Base-by-base conservation (phyloP, 2,329 filamentous ascomycete species). In the Alternaria brassicicola region DNA sequence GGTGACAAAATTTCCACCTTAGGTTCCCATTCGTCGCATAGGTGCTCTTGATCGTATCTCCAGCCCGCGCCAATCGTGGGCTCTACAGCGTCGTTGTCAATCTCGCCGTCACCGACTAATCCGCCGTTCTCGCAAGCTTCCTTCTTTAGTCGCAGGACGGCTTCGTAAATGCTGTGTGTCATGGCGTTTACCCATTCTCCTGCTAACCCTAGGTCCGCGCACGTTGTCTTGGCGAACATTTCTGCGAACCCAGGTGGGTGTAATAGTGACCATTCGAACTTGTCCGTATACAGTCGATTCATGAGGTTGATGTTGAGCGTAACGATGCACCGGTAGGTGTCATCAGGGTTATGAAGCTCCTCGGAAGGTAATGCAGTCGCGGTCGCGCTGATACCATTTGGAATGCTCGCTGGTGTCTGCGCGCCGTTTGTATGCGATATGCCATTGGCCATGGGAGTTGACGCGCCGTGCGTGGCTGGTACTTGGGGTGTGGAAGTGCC, bases 111-210 rank as follows among this genome's bases (percentile, higher is more conserved):
- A 17, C 84, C 88, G 15, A 97, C 88, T 7, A 97, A 80, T 1
- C 93, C 93, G 35, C 92, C 93, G 36, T 92, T 92, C 76, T 98
- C 95, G 71, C 93, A 96, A 1, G 93, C 92, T 73, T 98, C 95
- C 78, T 99, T 99, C 81, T 98, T 98, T 30, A 97, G 81, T 45
- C 91, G 90, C 62, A 98, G 78, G 0, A 96, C 93, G 9, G 95
- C 91, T 78, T 99, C 95, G 77, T 98, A 98, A 67, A 99, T 98
- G 31, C 93, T 95, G 73, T 97, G 94, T 13, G 95, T 92, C 81
- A 99, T 92, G 28, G 92, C 92, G 3, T 93, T 91, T 4, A 97
- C 88, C 93, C 95, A 99, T 79, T 99, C 95, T 43, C 93, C 92
- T 6, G 89, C 85, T 52, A 99, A 82, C 6, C 94, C 94, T 8